phyloP scores from a whole-genome alignment of 805 yeast species.

The Pichia exigua region DNA sequence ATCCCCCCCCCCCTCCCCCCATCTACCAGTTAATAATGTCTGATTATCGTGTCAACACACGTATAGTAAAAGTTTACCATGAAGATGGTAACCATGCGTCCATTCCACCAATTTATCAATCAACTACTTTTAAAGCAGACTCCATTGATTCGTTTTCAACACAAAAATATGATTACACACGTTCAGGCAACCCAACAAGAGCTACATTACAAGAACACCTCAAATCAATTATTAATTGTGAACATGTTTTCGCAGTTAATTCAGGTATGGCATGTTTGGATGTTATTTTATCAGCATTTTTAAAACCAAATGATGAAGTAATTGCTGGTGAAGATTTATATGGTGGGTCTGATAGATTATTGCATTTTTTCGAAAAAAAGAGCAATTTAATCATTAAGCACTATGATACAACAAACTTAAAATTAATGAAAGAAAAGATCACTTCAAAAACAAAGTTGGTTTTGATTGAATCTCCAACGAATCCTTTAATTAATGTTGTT shows the following conservation, averaged over 20 bases:
- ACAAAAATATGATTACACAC: slow-evolving; percentile 67
- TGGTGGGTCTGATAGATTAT: slow-evolving; percentile 87
- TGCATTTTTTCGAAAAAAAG: slow-evolving; percentile 60
- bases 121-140: slow-evolving; percentile 88
- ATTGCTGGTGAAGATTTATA: slow-evolving; percentile 92
- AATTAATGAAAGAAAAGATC: slow-evolving; percentile 49
- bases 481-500: slow-evolving; percentile 83
- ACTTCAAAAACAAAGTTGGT: slow-evolving; percentile 61
- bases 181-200: slow-evolving; percentile 93
- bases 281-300: slow-evolving; percentile 58
- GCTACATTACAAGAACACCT: slow-evolving; percentile 70
- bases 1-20: background rate
- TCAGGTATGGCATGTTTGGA: slow-evolving; percentile 93
- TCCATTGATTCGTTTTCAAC: slow-evolving; percentile 62
- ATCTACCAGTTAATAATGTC: background rate
- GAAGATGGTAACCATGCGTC: slow-evolving; percentile 72
- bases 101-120: slow-evolving; percentile 82
- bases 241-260: slow-evolving; percentile 70
- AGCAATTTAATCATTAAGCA: slow-evolving; percentile 63
- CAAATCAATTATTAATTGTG: slow-evolving; percentile 72
- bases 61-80: slow-evolving; percentile 53
- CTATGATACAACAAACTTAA: slow-evolving; percentile 72
- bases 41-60: slow-evolving; percentile 37
- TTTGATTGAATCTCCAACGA: slow-evolving; percentile 86
- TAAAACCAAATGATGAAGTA: slow-evolving; percentile 81